Evolutionary conservation across 164 flowering plant genomes (phyloP), one percentile per base, ranked within the genome.

Genomic region (Taxillus chinensis): DNA sequence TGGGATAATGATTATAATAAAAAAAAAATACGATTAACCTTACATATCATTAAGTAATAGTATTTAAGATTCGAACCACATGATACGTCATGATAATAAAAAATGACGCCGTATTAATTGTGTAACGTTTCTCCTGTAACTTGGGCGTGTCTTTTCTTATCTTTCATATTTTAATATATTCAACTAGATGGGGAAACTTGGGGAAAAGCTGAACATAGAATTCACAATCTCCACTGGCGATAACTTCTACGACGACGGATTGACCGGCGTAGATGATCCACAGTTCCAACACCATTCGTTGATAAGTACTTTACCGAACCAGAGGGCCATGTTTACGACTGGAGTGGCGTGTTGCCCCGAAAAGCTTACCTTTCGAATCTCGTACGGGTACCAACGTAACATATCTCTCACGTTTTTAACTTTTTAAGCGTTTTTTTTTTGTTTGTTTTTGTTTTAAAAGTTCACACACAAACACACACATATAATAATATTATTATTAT

Each of bases 221-320:
- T 84, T 86, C 71, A 79, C 86, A 2, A 49, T 89, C 7, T 89
- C 96, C 0, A 84, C 89, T 0, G 91, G 91, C 0, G 95, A 86
- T 65, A 88, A 89, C 54, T 89, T 89, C 55, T 89, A 89, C 45
- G 86, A 83, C 0, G 45, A 77, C 50, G 96, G 92, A 55, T 62
- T 86, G 41, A 75, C 65, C 0, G 80, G 82, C 3, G 64, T 70
- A 8, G 54, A 82, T 41, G 96, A 89, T 70, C 67, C 77, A 0
- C 74, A 79, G 5, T 89, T 84, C 53, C 67, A 27, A 79, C 83
- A 11, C 87, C 87, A 0, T 80, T 83, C 39, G 75, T 68, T 4
- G 73, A 79, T 13, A 71, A 75, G 8, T 83, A 83, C 68, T 79
- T 83, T 58, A 64, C 59, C 0, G 62, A 75, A 8, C 66, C 73